Conservation (phyloP, 768 basidiomycete species). For the Termitomyces sp. region DNA sequence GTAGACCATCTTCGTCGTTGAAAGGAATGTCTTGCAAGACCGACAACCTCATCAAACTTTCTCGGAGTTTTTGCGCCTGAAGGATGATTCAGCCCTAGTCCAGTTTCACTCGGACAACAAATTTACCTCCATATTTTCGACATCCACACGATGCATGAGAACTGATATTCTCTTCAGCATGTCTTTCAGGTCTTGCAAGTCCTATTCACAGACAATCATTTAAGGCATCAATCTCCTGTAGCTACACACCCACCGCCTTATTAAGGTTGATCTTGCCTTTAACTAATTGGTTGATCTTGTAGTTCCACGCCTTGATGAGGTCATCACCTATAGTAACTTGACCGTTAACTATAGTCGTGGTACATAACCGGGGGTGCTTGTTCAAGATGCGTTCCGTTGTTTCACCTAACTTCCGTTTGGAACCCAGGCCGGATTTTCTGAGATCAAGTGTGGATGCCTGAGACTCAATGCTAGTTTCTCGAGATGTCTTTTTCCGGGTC, state of each 20-base stretch:
- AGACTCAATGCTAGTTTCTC: not conserved
- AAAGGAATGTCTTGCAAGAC: conserved; percentile 8
- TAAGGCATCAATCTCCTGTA: not conserved
- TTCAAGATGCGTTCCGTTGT: not conserved
- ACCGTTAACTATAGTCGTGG: not conserved
- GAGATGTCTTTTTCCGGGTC: not conserved
- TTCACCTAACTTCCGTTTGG: not conserved
- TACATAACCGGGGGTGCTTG: not conserved
- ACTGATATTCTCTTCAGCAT: conserved; percentile 2
- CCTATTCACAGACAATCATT: not conserved
- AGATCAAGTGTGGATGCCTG: not conserved
- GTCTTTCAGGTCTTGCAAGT: conserved; percentile 1
- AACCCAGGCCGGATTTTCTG: not conserved
- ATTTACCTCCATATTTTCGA: conserved; percentile 3
- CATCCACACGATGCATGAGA: not conserved
- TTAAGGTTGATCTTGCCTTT: conserved; percentile 5
- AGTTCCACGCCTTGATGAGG: conserved; percentile 1
- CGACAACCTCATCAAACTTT: conserved; percentile 7
- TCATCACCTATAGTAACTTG: not conserved
- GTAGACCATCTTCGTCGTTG: conserved; percentile 7
- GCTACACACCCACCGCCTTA: not conserved
- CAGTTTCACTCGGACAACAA: not conserved
- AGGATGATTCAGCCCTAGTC: not conserved
- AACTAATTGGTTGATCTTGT: conserved; percentile 4
- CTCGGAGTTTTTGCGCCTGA: conserved; percentile 2